Evolutionary conservation across 805 yeast genomes (phyloP).

Genomic region (Yamadazyma nakazawae): DNA sequence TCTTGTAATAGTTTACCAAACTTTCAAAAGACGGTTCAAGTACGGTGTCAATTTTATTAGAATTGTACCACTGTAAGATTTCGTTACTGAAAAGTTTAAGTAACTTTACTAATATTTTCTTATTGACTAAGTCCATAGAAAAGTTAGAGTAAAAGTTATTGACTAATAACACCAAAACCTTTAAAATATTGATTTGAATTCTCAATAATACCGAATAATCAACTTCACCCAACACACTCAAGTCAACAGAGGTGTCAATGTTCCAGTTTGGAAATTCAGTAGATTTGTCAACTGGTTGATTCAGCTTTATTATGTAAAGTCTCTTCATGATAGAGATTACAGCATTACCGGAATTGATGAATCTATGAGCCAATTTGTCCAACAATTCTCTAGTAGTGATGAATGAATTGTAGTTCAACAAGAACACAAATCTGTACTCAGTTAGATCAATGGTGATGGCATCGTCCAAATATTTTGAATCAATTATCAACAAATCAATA

Average conservation of each 20-base stretch:
- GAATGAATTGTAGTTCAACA: constrained; percentile 39
- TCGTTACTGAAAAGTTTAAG: constrained; percentile 68
- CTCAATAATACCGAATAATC: constrained; percentile 69
- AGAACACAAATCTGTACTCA: constrained; percentile 41
- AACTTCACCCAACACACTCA: constrained; percentile 44
- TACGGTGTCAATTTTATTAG: constrained; percentile 34
- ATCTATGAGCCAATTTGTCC: constrained; percentile 38
- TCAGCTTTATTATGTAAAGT: constrained; percentile 16
- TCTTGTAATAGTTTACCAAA: constrained; percentile 51
- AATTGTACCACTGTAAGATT: constrained; percentile 47
- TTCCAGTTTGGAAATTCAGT: constrained; percentile 60
- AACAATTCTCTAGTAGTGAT: constrained; percentile 38
- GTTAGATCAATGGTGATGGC: constrained; percentile 32
- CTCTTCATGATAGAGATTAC: constrained; percentile 43
- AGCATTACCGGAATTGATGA: constrained; percentile 43
- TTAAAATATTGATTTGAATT: constrained; percentile 78
- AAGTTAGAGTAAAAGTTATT: constrained; percentile 74
- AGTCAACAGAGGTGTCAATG: constrained; percentile 31
- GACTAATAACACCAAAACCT: constrained; percentile 68
- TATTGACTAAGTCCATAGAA: constrained; percentile 60
- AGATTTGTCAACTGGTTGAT: constrained; percentile 10
- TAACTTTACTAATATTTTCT: constrained; percentile 58
- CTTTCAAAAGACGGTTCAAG: constrained; percentile 37
- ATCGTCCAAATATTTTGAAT: constrained; percentile 59
- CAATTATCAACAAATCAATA: constrained; percentile 70